Percentiles rank a stretch among this genome's conserved stretches.
These are phyloP conservation scores for Moesziomyces sp. DNA, from an alignment of 1,284 basidiomycete species.

Conservation along the genomic window DNA sequence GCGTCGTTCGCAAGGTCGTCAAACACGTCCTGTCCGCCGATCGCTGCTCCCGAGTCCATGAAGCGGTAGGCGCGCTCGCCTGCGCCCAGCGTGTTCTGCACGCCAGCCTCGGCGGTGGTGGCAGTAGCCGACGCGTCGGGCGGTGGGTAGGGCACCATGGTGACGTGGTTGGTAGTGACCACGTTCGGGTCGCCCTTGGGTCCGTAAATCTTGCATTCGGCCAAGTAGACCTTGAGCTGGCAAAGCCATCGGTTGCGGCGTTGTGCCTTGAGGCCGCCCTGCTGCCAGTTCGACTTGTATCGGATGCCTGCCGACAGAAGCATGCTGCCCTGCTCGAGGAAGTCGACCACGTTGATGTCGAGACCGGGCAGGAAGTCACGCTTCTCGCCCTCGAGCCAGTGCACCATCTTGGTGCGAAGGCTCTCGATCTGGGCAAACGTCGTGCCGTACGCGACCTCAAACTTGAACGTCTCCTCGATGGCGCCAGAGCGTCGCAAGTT, in stretches of 20 bases:
- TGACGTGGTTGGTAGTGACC: conserved; percentile 23
- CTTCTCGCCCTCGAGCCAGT: conserved; percentile 75
- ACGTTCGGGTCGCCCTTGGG: conserved; percentile 72
- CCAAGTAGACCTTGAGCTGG: conserved; percentile 79
- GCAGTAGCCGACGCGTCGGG: conserved; percentile 21
- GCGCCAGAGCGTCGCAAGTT: conserved; percentile 77
- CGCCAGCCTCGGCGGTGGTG: conserved; percentile 29
- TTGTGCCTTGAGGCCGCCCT: conserved; percentile 78
- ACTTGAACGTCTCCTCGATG: conserved; percentile 81
- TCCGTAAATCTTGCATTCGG: conserved; percentile 80
- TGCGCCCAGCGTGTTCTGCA: conserved; percentile 32
- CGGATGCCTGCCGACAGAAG: conserved; percentile 83
- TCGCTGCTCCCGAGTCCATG: conserved; percentile 41
- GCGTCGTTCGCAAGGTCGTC: conserved; percentile 22
- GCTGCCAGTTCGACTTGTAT: conserved; percentile 85
- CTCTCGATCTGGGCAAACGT: conserved; percentile 84
- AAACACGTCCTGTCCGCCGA: conserved; percentile 40
- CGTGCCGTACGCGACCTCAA: conserved; percentile 83
- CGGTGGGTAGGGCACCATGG: conserved; percentile 38
- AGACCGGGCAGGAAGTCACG: conserved; percentile 66
- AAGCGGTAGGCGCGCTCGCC: conserved; percentile 41
- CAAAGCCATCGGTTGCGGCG: conserved; percentile 92
- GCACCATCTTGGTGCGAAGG: conserved; percentile 82
- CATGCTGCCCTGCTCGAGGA: conserved; percentile 84
- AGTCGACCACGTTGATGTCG: conserved; percentile 73